A percentile compares a stretch with the other conserved stretches of the same genome.
These are phyloP conservation scores for Tympanopsis confertula DNA, from an alignment of 2,329 filamentous ascomycete species.

Conservation along the genomic window DNA sequence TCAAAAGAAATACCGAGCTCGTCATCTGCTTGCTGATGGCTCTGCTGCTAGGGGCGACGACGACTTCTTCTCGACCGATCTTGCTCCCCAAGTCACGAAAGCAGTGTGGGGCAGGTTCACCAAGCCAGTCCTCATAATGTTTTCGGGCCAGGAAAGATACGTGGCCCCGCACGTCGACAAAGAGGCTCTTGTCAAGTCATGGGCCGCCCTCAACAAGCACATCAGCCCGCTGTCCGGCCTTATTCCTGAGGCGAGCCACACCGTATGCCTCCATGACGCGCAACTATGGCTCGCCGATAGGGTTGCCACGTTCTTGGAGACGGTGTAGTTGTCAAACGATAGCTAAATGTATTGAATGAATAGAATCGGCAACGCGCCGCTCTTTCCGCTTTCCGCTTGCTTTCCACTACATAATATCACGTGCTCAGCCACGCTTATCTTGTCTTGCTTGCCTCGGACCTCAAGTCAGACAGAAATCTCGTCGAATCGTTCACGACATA, in stretches of 20 bases:
- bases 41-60: constrained; percentile 50
- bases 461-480: too few relatives aligned
- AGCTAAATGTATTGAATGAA: too few relatives aligned
- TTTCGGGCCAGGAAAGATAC: constrained; percentile 55
- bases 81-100: constrained; percentile 43
- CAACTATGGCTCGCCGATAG: constrained; percentile 36
- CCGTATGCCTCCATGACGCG: constrained; percentile 30
- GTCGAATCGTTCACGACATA: too few relatives aligned
- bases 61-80: constrained; percentile 77
- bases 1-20: not conserved
- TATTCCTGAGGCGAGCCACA: constrained; percentile 40
- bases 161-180: constrained; percentile 49
- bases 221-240: constrained; percentile 37
- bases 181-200: constrained; percentile 40
- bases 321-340: constrained; percentile 6
- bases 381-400: too few relatives aligned
- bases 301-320: constrained; percentile 31
- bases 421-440: too few relatives aligned
- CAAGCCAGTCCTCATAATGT: constrained; percentile 50
- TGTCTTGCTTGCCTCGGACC: too few relatives aligned
- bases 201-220: constrained; percentile 31
- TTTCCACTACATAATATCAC: too few relatives aligned
- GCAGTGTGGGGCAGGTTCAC: constrained; percentile 55
- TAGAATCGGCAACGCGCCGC: too few relatives aligned
- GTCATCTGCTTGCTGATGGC: not conserved